Percentiles rank a stretch among this genome's conserved stretches.
These are phyloP conservation scores for Elsinoe australis DNA, from an alignment of 2,329 filamentous ascomycete species.

Conservation along the genomic window DNA sequence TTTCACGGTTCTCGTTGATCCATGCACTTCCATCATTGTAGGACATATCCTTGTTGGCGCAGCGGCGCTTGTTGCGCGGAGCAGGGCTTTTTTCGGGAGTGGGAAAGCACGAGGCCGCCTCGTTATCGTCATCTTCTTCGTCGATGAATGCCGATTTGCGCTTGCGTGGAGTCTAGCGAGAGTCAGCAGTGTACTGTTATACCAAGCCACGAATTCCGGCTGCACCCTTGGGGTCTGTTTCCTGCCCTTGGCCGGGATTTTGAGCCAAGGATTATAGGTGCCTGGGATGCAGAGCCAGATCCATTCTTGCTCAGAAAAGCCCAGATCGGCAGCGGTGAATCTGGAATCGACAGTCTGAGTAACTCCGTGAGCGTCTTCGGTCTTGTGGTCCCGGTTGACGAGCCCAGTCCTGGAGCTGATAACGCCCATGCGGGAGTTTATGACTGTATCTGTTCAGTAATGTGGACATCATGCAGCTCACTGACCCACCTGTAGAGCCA, in stretches of 20 bases:
- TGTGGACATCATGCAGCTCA: not conserved
- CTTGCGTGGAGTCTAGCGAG: not conserved
- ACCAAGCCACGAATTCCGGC: not conserved
- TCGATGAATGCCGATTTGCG: not conserved
- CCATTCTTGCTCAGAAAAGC: conserved; percentile 8
- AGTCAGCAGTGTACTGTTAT: too few species aligned
- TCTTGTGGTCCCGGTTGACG: not conserved
- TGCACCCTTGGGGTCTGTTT: too few species aligned
- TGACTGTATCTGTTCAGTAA: not conserved
- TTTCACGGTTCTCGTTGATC: too few species aligned
- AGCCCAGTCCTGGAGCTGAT: not conserved
- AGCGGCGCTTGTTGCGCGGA: not conserved
- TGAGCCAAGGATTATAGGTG: conserved; percentile 9
- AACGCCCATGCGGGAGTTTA: conserved; percentile 10
- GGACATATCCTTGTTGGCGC: too few species aligned
- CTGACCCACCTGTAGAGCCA: not conserved
- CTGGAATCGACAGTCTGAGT: not conserved
- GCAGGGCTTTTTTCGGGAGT: not conserved
- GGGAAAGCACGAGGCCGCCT: not conserved
- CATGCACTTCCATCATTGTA: too few species aligned
- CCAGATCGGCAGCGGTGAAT: conserved; percentile 1
- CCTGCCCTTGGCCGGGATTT: not conserved
- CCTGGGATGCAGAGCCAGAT: conserved; percentile 15
- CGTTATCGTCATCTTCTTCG: not conserved
- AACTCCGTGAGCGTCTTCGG: not conserved